Evolutionary conservation across 2,329 filamentous ascomycete species (phyloP).

Genomic region (Ilyonectria robusta): DNA sequence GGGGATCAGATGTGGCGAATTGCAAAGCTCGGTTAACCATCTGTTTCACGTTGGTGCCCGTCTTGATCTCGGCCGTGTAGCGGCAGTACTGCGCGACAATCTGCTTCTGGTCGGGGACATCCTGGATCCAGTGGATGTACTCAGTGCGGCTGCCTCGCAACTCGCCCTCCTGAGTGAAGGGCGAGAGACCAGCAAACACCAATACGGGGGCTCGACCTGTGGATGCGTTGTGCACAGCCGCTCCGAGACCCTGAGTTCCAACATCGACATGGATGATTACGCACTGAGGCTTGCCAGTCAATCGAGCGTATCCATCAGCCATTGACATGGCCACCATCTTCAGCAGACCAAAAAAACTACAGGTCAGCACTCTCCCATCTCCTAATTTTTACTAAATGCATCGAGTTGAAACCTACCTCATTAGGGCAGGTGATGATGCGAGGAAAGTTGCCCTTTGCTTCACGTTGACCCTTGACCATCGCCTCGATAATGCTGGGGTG

Average conservation of each 20-base stretch:
- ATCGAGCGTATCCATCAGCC: constrained; percentile 84
- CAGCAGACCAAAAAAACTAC: neutral
- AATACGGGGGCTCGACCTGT: constrained; percentile 81
- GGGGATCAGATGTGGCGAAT: constrained; percentile 83
- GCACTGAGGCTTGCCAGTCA: constrained; percentile 80
- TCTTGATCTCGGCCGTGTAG: constrained; percentile 86
- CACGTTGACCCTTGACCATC: constrained; percentile 81
- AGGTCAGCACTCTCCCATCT: constrained; percentile 25
- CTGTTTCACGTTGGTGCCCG: constrained; percentile 88
- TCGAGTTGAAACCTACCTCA: constrained; percentile 66
- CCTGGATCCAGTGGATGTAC: constrained; percentile 90
- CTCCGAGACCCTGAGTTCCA: constrained; percentile 83
- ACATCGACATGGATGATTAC: constrained; percentile 88
- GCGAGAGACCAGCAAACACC: constrained; percentile 84
- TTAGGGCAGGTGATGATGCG: constrained; percentile 85
- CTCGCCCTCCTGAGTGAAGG: constrained; percentile 84
- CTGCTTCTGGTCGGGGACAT: constrained; percentile 85
- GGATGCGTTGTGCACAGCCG: constrained; percentile 85
- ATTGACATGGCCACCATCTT: constrained; percentile 89
- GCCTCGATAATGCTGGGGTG: constrained; percentile 86
- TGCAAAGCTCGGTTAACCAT: constrained; percentile 88
- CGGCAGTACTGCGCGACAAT: constrained; percentile 90
- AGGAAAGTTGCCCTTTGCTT: constrained; percentile 75
- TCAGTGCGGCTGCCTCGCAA: constrained; percentile 83
- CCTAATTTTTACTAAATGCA: neutral